Evolutionary conservation across 768 basidiomycete genomes (phyloP), one percentile per base, ranked within the genome.

Genomic region (Mycena olivaceomarginata): DNA sequence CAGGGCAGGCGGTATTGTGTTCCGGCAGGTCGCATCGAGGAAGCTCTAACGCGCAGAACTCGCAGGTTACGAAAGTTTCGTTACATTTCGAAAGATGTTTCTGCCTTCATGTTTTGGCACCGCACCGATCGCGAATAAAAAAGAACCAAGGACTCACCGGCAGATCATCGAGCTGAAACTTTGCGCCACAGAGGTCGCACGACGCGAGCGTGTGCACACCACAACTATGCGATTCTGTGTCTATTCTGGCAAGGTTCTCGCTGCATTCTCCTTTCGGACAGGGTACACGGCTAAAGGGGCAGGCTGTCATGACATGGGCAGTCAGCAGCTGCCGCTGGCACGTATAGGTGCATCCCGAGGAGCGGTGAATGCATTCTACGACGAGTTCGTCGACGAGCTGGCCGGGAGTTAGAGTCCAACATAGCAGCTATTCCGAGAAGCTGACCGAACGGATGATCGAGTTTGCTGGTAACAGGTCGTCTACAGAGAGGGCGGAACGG

Each of bases 301-400:
- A 97, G 39, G 87, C 82, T 8, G 93, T 91, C 71, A 87, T 89
- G 74, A 96, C 83, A 82, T 97, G 96, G 0, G 87, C 79, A 9
- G 88, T 85, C n/a, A 95, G 83, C 37, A 92, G 83, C 81, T 95
- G 94, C 41, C 96, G 87, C 81, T 97, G 93, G 74, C 91, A 92
- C 4, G 90, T 92, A 83, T 92, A 84, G 7, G 82, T 78, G 81
- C 96, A 97, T 12, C 95, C 96, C 2, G 88, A 86, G 18, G 81
- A 77, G 31, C 88, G 87, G 74, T 95, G 88, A 9, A 91, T 89
- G 83, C 96, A 97, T 83, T 93, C 91, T 0, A 97, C 95, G 16
- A 90, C 57, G 59, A 97, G 89, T 86, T 97, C 96, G 77, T 97
- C 96, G 59, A 96, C 96, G 68, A 97, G 90, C 95, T 97, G 78